Base-by-base conservation (phyloP, 140 eudicot genomes). In the Artemisia princeps region DNA sequence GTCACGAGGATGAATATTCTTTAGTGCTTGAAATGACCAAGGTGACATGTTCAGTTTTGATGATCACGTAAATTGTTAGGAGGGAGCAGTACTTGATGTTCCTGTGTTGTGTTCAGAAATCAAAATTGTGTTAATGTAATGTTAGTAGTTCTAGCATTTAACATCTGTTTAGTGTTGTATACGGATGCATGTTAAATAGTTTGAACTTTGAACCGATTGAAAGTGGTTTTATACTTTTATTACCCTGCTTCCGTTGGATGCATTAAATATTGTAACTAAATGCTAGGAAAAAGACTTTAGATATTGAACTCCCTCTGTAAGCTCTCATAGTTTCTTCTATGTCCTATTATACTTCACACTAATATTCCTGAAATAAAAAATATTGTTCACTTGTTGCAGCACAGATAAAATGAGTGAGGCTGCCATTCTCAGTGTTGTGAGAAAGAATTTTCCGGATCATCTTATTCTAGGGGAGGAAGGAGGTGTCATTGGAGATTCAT, bases 381-480 rank as follows among this genome's bases (percentile, higher is more conserved):
- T 57, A 71, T 58, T 24, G 60, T 44, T 67, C 6, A 69, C 44
- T 37, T 37, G 40, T 66, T 86, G 78, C 98, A 92, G 98, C 71
- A 92, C 98, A 64, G 98, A 92, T 80, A 92, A 88, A 86, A 86
- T 72, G 84, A 88, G 98, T 64, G 98, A 92, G 79, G 76, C 84
- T 26, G 94, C 98, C 70, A 82, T 92, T 65, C 76, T 92, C 7
- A 82, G 73, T 65, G 87, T 88, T 11, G 95, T 88, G 71, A 74
- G 81, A 57, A 76, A 78, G 82, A 88, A 84, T 59, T 92, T 92
- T 68, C 80, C 68, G 16, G 95, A 88, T 71, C 98, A 92, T 75
- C 95, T 88, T 69, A 92, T 92, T 78, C 87, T 92, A 28, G 98
- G 98, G 68, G 98, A 92, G 80, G 98, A 92, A 73, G 98, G 96